phyloP scores from a whole-genome alignment of 768 basidiomycete species.

The Agrocybe chaxingu region DNA sequence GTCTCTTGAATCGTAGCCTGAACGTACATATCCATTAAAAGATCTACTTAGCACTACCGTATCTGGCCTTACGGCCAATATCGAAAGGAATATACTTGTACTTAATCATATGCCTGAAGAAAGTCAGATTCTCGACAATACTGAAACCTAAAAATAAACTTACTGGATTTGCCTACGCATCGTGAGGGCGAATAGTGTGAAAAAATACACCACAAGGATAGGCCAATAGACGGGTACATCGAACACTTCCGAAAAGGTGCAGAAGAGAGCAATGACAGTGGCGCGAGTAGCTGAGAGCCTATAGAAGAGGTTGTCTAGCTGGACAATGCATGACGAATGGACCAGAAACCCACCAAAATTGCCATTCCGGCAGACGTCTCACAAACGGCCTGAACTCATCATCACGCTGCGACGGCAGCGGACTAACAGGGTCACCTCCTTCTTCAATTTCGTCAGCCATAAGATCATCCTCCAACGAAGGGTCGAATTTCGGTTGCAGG shows the following conservation, averaged over 20 bases:
- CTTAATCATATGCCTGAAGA: constrained; percentile 94
- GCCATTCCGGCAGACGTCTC: constrained; percentile 92
- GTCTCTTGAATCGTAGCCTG: constrained; percentile 9
- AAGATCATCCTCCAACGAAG: constrained; percentile 90
- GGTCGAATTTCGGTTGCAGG: constrained; percentile 97
- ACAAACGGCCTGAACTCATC: constrained; percentile 99
- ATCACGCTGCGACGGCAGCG: constrained; percentile 70
- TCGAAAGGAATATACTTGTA: constrained; percentile 98
- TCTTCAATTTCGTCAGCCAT: constrained; percentile 95
- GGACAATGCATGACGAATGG: not conserved
- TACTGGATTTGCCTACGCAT: constrained; percentile 97
- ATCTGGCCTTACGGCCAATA: constrained; percentile 89
- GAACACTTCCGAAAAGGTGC: constrained; percentile 80
- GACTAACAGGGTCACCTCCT: constrained; percentile 59
- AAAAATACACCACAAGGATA: constrained; percentile 96
- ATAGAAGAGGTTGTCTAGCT: not conserved
- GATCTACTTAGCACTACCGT: constrained; percentile 56
- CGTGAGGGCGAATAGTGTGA: constrained; percentile 89
- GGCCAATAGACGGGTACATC: constrained; percentile 99
- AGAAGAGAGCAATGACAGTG: constrained; percentile 73
- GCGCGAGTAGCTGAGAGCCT: constrained; percentile 94
- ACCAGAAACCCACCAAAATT: constrained; percentile 69
- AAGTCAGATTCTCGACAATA: constrained; percentile 3
- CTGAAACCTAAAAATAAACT: constrained; percentile 27
- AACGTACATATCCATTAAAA: constrained; percentile 4